These are phyloP conservation scores for Fallopia convolvulus DNA, from an alignment of 148 eudicot species.

Conservation along the genomic window DNA sequence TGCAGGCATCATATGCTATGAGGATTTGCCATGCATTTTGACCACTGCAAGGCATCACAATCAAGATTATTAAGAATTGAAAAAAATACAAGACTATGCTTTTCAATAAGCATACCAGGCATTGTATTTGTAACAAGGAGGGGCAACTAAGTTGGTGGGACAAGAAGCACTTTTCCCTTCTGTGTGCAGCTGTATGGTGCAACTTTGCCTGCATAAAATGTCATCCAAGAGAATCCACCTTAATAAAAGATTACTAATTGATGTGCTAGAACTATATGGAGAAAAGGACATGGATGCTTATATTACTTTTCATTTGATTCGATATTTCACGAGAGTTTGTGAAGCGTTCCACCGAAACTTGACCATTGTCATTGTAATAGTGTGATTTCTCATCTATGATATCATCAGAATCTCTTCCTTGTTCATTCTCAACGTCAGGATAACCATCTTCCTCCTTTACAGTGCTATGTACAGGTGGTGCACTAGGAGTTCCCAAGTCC, in stretches of 20 bases:
- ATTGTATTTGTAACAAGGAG: constrained; percentile 29
- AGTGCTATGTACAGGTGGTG: constrained; percentile 63
- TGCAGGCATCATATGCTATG: constrained; percentile 82
- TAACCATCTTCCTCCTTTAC: constrained; percentile 19
- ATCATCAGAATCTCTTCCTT: constrained; percentile 21
- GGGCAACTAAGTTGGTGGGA: constrained; percentile 22
- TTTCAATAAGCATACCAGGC: constrained; percentile 29
- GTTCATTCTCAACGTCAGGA: constrained; percentile 22
- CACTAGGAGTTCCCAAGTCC: constrained; percentile 81
- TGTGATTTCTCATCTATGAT: constrained; percentile 21
- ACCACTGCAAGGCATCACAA: constrained; percentile 31
- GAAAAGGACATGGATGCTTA: not conserved
- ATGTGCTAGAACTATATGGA: not conserved
- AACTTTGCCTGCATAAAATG: constrained; percentile 35
- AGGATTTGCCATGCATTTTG: constrained; percentile 77
- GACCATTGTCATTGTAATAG: constrained; percentile 13
- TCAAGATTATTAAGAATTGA: not conserved
- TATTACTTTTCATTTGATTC: constrained; percentile 33
- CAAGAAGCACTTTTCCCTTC: constrained; percentile 22
- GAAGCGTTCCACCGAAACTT: constrained; percentile 11
- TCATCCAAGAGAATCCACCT: not conserved
- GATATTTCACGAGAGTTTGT: constrained; percentile 17
- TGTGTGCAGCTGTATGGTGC: not conserved
- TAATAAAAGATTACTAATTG: not conserved
- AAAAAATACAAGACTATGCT: not conserved